Conservation (phyloP, 2,329 filamentous ascomycete species). For the Ceratocystis diversiconidia region DNA sequence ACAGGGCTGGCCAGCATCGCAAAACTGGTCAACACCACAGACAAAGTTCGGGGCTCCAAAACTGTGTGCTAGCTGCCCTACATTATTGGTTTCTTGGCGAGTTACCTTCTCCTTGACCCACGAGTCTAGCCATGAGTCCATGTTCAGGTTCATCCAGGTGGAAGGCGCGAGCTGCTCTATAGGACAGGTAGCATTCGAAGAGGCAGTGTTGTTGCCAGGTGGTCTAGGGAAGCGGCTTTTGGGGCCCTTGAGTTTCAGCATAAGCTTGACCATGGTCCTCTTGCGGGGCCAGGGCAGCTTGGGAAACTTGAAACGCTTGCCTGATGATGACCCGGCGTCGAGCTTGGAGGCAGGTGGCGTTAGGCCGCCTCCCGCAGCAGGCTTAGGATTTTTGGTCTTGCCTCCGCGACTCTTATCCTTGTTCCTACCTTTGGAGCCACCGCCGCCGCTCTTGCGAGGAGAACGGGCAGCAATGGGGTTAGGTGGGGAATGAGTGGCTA, state of each 20-base stretch:
- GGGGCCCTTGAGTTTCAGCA: background rate
- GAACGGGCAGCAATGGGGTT: background rate
- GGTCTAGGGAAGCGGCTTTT: background rate
- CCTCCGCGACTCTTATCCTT: background rate
- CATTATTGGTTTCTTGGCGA: conserved; percentile 9
- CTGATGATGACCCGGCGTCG: too few relatives aligned
- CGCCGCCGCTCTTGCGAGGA: background rate
- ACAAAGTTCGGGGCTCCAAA: conserved; percentile 19
- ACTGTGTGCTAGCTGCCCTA: conserved; percentile 16
- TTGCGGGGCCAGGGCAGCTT: background rate
- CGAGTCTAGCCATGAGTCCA: conserved; percentile 14
- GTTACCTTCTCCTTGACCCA: conserved; percentile 15
- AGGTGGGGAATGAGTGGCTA: background rate
- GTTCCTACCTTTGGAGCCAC: background rate
- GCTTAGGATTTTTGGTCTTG: background rate
- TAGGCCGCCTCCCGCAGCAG: background rate
- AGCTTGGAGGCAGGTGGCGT: background rate
- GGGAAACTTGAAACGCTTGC: background rate
- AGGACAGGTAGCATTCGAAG: background rate
- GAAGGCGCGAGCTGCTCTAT: conserved; percentile 1
- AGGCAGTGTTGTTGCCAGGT: background rate
- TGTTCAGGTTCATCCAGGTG: background rate
- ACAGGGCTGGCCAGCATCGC: conserved; percentile 19
- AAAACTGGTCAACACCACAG: conserved; percentile 17
- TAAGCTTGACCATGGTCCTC: background rate